Evolutionary conservation across 2,329 filamentous ascomycete genomes (phyloP).

Genomic region (Pestalotiopsis sp.): DNA sequence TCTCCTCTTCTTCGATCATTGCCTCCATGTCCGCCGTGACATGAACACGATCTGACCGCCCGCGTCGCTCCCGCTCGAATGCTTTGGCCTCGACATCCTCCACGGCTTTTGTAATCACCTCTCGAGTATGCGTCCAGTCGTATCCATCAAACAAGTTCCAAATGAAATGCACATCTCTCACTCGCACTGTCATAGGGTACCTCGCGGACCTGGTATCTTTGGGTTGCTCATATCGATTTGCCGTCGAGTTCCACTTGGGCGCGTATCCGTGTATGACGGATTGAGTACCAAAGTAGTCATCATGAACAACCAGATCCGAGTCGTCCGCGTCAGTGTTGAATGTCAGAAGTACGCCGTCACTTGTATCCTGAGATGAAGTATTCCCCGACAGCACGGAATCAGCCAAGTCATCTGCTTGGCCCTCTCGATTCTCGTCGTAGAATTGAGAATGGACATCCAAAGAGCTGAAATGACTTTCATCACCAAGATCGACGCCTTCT

Average conservation of each 20-base stretch:
- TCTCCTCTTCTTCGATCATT: constrained; percentile 73
- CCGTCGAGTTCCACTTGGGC: constrained; percentile 78
- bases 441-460: constrained; percentile 48
- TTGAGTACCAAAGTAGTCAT: constrained; percentile 74
- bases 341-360: constrained; percentile 48
- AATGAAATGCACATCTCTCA: constrained; percentile 89
- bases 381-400: constrained; percentile 40
- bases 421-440: constrained; percentile 45
- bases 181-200: constrained; percentile 75
- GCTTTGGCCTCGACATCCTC: constrained; percentile 84
- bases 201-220: constrained; percentile 62
- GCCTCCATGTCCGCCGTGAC: constrained; percentile 61
- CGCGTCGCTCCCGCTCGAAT: constrained; percentile 75
- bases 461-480: constrained; percentile 34
- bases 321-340: constrained; percentile 52
- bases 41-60: constrained; percentile 57
- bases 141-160: constrained; percentile 99
- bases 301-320: constrained; percentile 70
- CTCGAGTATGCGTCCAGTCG: constrained; percentile 88
- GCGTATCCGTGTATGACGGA: constrained; percentile 66
- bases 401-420: constrained; percentile 51
- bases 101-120: constrained; percentile 85
- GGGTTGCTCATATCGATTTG: constrained; percentile 72
- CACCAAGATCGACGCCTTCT: constrained; percentile 28
- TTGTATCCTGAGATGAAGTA: constrained; percentile 44